phyloP scores from a whole-genome alignment of 148 eudicot genomes.

The Rhododendron ferrugineum region DNA sequence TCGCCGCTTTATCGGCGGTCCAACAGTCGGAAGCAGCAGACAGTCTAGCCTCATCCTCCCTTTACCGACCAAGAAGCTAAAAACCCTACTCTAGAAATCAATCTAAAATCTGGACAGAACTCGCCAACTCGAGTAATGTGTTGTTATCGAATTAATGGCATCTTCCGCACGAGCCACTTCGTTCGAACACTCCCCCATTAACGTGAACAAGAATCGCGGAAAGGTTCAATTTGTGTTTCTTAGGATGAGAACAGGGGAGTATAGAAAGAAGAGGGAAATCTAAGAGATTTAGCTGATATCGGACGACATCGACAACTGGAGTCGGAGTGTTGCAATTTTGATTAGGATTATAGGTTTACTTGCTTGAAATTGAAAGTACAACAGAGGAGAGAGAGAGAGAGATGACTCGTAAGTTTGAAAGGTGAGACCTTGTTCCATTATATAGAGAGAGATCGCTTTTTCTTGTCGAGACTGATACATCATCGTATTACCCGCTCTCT shows the following conservation, averaged over 20 bases:
- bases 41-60: constrained; percentile 54
- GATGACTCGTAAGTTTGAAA: neutral
- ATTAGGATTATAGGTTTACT: neutral
- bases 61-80: constrained; percentile 20
- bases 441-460: neutral
- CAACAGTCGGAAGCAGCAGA: constrained; percentile 54
- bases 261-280: neutral
- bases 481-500: too few species aligned
- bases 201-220: neutral
- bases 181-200: constrained; percentile 4
- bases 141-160: neutral
- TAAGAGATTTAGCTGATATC: constrained; percentile 47
- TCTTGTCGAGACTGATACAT: too few species aligned
- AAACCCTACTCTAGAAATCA: constrained; percentile 19
- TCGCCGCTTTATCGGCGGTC: constrained; percentile 84
- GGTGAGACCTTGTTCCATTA: neutral
- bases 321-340: neutral
- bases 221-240: neutral
- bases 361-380: neutral
- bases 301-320: constrained; percentile 43
- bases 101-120: constrained; percentile 18
- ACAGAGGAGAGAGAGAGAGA: neutral
- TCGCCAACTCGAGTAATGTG: constrained; percentile 22
- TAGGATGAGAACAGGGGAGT: neutral
- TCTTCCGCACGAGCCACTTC: constrained; percentile 19